A percentile compares a stretch with the other conserved stretches of the same genome.
Conservation (phyloP, 2,329 filamentous ascomycete species). For the Coniochaeta pulveracea region DNA sequence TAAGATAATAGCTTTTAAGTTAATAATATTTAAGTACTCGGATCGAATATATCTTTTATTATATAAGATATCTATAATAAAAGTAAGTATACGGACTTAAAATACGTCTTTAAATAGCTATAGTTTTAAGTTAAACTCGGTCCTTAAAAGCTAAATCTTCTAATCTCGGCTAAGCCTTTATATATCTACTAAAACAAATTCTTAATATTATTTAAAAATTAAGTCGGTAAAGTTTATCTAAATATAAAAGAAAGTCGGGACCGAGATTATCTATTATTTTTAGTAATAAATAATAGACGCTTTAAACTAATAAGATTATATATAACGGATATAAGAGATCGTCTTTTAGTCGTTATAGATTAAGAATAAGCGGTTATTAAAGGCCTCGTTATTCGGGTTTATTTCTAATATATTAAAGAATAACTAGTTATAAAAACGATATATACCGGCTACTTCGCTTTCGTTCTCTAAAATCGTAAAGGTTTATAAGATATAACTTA, state of each 20-base stretch:
- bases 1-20: background rate
- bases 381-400: background rate
- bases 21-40: background rate
- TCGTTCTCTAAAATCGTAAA: background rate
- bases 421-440: background rate
- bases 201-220: background rate
- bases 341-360: background rate
- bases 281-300: background rate
- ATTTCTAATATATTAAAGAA: background rate
- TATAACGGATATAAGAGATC: background rate
- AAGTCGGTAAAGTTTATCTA: background rate
- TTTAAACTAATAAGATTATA: background rate
- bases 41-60: constrained; percentile 1
- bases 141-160: background rate
- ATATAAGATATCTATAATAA: too few relatives aligned
- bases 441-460: background rate
- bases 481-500: background rate
- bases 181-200: background rate
- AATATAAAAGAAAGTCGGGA: background rate
- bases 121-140: background rate
- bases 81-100: too few relatives aligned
- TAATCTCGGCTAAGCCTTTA: background rate
- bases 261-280: background rate
- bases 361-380: background rate
- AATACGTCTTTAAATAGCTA: background rate